A percentile compares a stretch with the other conserved stretches of the same genome.
Conservation (phyloP, 495 filamentous ascomycete species). For the Daldinia vernicosa region DNA sequence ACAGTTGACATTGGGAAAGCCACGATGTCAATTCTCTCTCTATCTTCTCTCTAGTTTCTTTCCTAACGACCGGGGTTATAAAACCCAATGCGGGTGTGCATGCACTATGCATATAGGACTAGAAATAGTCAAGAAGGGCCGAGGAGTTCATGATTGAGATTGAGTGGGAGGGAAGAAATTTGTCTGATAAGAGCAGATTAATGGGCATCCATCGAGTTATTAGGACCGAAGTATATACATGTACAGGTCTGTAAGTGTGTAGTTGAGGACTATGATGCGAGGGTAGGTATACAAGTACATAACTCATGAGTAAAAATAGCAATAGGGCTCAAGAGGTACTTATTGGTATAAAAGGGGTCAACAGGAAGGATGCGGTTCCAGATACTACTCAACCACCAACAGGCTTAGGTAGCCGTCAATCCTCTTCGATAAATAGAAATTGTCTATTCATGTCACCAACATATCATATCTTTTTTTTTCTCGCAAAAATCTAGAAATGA, state of each 20-base stretch:
- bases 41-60: background rate
- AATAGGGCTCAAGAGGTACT: background rate
- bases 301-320: slow-evolving; percentile 12
- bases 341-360: background rate
- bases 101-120: slow-evolving; percentile 28
- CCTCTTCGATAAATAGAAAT: slow-evolving; percentile 16
- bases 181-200: slow-evolving; percentile 38
- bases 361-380: slow-evolving; percentile 21
- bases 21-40: background rate
- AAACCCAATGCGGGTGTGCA: slow-evolving; percentile 31
- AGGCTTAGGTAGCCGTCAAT: slow-evolving; percentile 16
- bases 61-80: slow-evolving; percentile 21
- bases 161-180: slow-evolving; percentile 13
- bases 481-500: slow-evolving; percentile 5
- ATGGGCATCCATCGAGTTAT: slow-evolving; percentile 7
- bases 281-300: background rate
- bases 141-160: slow-evolving; percentile 28
- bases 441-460: background rate
- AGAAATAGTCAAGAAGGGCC: slow-evolving; percentile 40
- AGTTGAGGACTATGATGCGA: background rate
- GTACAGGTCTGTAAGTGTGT: background rate
- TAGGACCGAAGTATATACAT: slow-evolving; percentile 23
- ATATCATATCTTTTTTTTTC: slow-evolving; percentile 9
- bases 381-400: slow-evolving; percentile 23
- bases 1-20: background rate